Percentiles rank a stretch among this genome's conserved stretches.
These are phyloP conservation scores for Pugionium dolabratum DNA, from an alignment of 345 rosid genomes.

Conservation along the genomic window DNA sequence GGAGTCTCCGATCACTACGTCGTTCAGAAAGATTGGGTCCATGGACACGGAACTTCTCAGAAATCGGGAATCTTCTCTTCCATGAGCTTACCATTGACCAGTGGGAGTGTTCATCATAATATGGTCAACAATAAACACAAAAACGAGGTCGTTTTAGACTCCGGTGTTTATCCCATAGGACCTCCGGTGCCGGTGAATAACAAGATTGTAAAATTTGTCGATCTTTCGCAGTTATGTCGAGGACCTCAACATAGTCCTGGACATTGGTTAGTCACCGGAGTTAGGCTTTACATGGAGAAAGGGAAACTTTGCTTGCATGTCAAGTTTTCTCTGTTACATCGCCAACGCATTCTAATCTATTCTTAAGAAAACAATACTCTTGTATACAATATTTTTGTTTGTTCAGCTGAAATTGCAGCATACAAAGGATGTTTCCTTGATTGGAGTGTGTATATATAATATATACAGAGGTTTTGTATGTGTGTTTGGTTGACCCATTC, in stretches of 20 bases:
- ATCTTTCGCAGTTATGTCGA: constrained; percentile 66
- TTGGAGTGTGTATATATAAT: constrained; percentile 10
- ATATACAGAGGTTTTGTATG: constrained; percentile 7
- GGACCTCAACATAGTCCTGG: constrained; percentile 93
- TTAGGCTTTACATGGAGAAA: constrained; percentile 63
- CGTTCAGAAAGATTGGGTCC: constrained; percentile 61
- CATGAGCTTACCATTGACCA: constrained; percentile 58
- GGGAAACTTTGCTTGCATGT: constrained; percentile 80
- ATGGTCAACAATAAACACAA: constrained; percentile 42
- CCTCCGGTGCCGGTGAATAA: constrained; percentile 78
- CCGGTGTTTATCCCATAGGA: constrained; percentile 77
- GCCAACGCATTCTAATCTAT: constrained; percentile 31
- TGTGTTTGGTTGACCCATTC: constrained; percentile 8
- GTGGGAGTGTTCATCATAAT: constrained; percentile 45
- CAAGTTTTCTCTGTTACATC: constrained; percentile 67
- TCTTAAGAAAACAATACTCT: neutral
- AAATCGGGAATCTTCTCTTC: constrained; percentile 74
- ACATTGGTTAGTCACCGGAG: constrained; percentile 89
- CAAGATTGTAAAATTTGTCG: constrained; percentile 74
- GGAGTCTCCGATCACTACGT: constrained; percentile 50
- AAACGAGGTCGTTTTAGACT: constrained; percentile 54
- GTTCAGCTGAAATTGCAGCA: constrained; percentile 6
- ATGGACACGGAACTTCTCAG: constrained; percentile 53
- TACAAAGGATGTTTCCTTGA: constrained; percentile 17
- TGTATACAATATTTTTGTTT: neutral